Evolutionary conservation across 2,329 filamentous ascomycete genomes (phyloP), one percentile per base, ranked within the genome.

Genomic region (Cytospora mali): DNA sequence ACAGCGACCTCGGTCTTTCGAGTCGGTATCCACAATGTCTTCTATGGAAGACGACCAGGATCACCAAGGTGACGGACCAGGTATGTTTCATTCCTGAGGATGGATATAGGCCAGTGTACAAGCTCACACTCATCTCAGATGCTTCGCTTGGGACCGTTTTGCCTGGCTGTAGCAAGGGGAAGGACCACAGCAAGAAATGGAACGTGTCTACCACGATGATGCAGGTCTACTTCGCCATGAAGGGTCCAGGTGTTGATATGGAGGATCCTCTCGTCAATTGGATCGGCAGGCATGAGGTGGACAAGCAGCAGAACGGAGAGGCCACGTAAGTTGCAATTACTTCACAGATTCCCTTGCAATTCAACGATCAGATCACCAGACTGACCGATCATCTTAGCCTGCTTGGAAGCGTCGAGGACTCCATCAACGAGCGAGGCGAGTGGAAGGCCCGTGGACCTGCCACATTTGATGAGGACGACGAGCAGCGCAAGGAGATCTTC

Each of bases 141-240:
- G 28, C 18, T 13, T 14, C 25, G 42, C 9, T 25, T 9, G 25
- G n/a, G 10, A n/a, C 14, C 5, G 2, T 55, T 11, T 21, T 59
- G n/a, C 50, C 53, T 18, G 55, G 48, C 1, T 61, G 48, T 31
- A 56, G 48, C 27, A 35, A 39, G 29, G 55, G 23, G 16, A 52
- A 57, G 23, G 25, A 50, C 31, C 50, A 27, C 46, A 39, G 50
- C 25, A 25, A 46, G 31, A 23, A 50, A 14, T 64, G 62, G 62
- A 33, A 35, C 48, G 39, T 66, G 31, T 58, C 64, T 18, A 46
- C 49, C 21, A 55, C 56, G 54, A 68, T 66, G 50, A 64, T 76
- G 48, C 66, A 70, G 55, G 71, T 74, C 1, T 77, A 76, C 61
- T 67, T 67, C 10, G 69, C 72, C 16, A 73, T 77, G 72, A 71